Conservation (phyloP, 2,329 filamentous ascomycete species). For the Sarocladium oryzae region DNA sequence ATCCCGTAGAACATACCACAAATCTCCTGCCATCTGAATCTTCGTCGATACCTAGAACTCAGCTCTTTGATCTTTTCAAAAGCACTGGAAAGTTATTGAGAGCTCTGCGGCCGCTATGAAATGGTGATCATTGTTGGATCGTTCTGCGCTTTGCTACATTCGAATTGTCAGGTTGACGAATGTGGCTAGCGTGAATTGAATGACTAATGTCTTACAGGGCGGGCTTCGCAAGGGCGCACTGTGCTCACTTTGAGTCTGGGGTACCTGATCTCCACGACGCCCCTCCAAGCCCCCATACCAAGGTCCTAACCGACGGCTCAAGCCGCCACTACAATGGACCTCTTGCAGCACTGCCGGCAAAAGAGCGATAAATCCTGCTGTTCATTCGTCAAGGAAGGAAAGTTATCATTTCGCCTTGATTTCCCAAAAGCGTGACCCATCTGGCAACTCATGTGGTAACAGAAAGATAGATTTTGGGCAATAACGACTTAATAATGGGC, state of each 20-base stretch:
- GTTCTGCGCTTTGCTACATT: neutral
- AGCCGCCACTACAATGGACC: too few relatives aligned
- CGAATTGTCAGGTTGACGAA: neutral
- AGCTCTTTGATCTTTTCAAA: neutral
- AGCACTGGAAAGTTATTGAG: neutral
- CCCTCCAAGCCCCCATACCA: too few relatives aligned
- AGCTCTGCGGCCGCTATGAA: neutral
- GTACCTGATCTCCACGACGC: neutral
- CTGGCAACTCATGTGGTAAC: too few relatives aligned
- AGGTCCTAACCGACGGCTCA: too few relatives aligned
- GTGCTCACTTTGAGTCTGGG: neutral
- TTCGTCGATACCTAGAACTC: neutral
- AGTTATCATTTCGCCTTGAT: too few relatives aligned
- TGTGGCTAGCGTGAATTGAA: neutral
- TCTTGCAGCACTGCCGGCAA: too few relatives aligned
- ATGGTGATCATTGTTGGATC: neutral
- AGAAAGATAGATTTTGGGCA: too few relatives aligned
- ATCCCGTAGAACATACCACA: neutral
- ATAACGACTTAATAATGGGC: neutral
- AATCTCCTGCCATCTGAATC: neutral
- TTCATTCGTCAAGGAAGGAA: too few relatives aligned
- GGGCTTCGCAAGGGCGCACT: neutral
- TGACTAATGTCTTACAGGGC: neutral
- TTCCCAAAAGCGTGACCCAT: too few relatives aligned
- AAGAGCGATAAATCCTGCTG: too few relatives aligned